phyloP scores from a whole-genome alignment of 441 rosid genomes.

The Populus hybrid region DNA sequence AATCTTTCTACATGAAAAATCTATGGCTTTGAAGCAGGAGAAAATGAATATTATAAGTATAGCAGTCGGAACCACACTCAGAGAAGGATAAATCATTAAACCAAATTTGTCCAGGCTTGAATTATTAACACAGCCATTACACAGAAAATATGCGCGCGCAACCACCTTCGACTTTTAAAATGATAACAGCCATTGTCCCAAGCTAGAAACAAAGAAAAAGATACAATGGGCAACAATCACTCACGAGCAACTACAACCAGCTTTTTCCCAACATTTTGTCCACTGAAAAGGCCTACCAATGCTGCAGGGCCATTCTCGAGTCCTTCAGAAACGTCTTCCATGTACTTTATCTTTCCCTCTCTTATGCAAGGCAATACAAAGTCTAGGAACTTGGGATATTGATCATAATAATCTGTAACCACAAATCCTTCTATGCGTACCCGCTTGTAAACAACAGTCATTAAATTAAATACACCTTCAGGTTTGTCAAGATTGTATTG shows the following conservation, averaged over 20 bases:
- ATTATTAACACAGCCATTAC: background rate
- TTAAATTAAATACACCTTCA: slow-evolving; percentile 31
- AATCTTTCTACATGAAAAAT: background rate
- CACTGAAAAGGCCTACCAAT: slow-evolving; percentile 40
- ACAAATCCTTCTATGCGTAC: slow-evolving; percentile 39
- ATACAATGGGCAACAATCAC: background rate
- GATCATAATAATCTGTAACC: slow-evolving; percentile 21
- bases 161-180: no score
- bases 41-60: background rate
- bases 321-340: slow-evolving; percentile 45
- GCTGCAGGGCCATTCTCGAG: slow-evolving; percentile 42
- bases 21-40: background rate
- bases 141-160: no score
- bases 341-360: slow-evolving; percentile 34
- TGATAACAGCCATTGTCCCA: background rate
- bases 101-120: background rate
- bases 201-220: background rate
- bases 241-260: slow-evolving; percentile 33
- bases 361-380: slow-evolving; percentile 29
- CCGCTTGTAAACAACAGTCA: slow-evolving; percentile 19
- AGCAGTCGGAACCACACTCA: background rate
- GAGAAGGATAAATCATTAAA: background rate
- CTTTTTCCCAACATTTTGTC: slow-evolving; percentile 43
- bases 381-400: slow-evolving; percentile 34
- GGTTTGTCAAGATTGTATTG: slow-evolving; percentile 35